A percentile compares a stretch with the other conserved stretches of the same genome.
phyloP scores from a whole-genome alignment of 352 stramenopile species.

The Phytophthora ohioensis region DNA sequence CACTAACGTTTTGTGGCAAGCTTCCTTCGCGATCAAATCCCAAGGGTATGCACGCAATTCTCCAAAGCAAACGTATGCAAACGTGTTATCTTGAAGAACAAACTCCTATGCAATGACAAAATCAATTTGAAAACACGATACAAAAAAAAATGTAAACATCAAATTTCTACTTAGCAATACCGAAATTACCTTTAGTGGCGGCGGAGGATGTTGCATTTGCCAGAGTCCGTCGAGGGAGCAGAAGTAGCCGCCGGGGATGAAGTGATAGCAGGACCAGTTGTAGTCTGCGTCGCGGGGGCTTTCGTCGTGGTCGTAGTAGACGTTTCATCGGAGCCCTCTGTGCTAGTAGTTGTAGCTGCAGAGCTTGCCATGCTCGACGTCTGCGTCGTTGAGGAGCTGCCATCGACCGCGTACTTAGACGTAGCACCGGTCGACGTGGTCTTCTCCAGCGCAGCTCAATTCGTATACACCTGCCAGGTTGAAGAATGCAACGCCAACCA shows the following conservation, averaged over 20 bases:
- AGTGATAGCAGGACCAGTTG: constrained; percentile 13
- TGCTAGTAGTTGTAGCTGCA: constrained; percentile 5
- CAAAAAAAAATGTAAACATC: background rate
- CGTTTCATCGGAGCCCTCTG: constrained; percentile 2
- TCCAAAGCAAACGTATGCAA: background rate
- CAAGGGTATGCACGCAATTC: too few relatives aligned
- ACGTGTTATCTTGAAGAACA: background rate
- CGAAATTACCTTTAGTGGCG: constrained; percentile 1
- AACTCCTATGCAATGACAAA: too few relatives aligned
- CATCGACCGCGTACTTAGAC: constrained; percentile 21
- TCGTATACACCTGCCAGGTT: constrained; percentile 54
- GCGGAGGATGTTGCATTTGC: constrained; percentile 20
- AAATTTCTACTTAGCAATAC: constrained; percentile 19
- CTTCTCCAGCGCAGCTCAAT: constrained; percentile 32
- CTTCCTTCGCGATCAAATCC: too few relatives aligned
- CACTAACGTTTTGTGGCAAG: too few relatives aligned
- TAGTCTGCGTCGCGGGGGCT: constrained; percentile 15
- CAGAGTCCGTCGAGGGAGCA: constrained; percentile 4
- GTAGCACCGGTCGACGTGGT: constrained; percentile 19
- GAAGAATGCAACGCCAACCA: constrained; percentile 51
- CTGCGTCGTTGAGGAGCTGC: constrained; percentile 19
- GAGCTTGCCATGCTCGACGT: constrained; percentile 18
- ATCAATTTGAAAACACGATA: too few relatives aligned
- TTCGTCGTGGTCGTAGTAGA: constrained; percentile 9
- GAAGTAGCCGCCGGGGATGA: constrained; percentile 12